A percentile compares a stretch with the other conserved stretches of the same genome.
These are phyloP conservation scores for Nannochloropsis salina DNA, from an alignment of 108 stramenopile species.

Conservation along the genomic window DNA sequence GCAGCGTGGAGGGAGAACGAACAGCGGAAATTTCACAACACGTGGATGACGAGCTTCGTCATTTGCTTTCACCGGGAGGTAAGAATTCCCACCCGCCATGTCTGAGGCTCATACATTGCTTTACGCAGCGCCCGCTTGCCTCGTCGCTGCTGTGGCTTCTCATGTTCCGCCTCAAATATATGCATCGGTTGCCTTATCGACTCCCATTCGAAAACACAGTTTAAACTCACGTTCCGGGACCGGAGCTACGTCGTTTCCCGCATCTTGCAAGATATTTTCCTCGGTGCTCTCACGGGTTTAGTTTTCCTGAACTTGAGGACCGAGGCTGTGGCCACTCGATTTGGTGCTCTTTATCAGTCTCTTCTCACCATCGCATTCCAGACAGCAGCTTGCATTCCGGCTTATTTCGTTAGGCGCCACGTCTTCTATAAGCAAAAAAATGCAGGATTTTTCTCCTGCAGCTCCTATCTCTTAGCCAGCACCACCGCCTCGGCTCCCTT, in stretches of 20 bases:
- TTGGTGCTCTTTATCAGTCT: slow-evolving; percentile 15
- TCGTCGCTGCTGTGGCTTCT: too few species aligned
- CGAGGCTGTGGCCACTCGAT: not conserved
- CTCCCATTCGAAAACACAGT: not conserved
- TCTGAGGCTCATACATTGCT: too few species aligned
- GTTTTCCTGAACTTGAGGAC: not conserved
- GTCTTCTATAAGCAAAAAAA: slow-evolving; percentile 74
- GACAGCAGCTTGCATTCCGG: slow-evolving; percentile 16
- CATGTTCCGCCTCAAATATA: too few species aligned
- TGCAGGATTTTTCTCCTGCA: slow-evolving; percentile 13
- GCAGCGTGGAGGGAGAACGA: slow-evolving; percentile 5
- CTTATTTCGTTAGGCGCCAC: slow-evolving; percentile 22
- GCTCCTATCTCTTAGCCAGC: not conserved
- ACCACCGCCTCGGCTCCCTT: not conserved
- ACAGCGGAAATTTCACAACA: not conserved
- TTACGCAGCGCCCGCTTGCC: too few species aligned
- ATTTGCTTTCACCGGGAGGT: not conserved
- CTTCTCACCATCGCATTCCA: not conserved
- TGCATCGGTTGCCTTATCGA: too few species aligned
- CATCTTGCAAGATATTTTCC: not conserved
- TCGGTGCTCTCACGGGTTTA: not conserved
- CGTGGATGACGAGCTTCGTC: not conserved
- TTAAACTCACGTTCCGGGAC: not conserved
- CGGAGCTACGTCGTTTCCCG: slow-evolving; percentile 14
- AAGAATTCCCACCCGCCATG: not conserved